A percentile compares a stretch with the other conserved stretches of the same genome.
These are phyloP conservation scores for Bryoglossum gracile DNA, from an alignment of 495 filamentous ascomycete species.

Conservation along the genomic window DNA sequence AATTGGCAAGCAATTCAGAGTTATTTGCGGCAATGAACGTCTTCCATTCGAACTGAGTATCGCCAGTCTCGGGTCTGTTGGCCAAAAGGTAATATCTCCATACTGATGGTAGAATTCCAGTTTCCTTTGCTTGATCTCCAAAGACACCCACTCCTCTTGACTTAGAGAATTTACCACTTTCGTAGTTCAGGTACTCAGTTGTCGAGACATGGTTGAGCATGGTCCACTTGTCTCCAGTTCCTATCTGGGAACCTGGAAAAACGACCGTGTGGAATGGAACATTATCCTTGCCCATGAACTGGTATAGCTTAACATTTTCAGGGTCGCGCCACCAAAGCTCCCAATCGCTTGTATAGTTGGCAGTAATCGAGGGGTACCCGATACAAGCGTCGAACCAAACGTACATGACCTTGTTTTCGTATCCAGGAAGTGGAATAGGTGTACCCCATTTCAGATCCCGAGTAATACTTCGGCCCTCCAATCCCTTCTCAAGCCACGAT, in stretches of 20 bases:
- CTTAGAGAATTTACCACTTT: conserved; percentile 93
- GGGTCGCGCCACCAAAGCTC: conserved; percentile 93
- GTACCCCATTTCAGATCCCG: conserved; percentile 82
- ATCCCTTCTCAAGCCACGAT: conserved; percentile 50
- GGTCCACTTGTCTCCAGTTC: conserved; percentile 81
- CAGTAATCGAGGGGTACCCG: conserved; percentile 92
- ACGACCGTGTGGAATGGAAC: conserved; percentile 89
- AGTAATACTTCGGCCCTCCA: conserved; percentile 84
- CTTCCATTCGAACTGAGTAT: conserved; percentile 85
- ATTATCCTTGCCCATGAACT: conserved; percentile 99
- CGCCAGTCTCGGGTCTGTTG: conserved; percentile 80
- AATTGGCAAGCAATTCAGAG: conserved; percentile 79
- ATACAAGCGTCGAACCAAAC: conserved; percentile 99
- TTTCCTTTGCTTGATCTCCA: conserved; percentile 80
- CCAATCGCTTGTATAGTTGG: conserved; percentile 87
- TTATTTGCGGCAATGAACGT: conserved; percentile 84
- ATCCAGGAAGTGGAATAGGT: conserved; percentile 54
- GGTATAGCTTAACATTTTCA: conserved; percentile 81
- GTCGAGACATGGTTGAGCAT: conserved; percentile 83
- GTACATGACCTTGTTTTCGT: conserved; percentile 71
- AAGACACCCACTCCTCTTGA: conserved; percentile 86
- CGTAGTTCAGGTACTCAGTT: conserved; percentile 95
- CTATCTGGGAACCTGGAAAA: conserved; percentile 82
- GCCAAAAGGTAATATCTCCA: conserved; percentile 92
- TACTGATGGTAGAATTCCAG: conserved; percentile 77